Evolutionary conservation across 352 stramenopile genomes (phyloP), one percentile per base, ranked within the genome.

Genomic region (Peronospora tabacina): DNA sequence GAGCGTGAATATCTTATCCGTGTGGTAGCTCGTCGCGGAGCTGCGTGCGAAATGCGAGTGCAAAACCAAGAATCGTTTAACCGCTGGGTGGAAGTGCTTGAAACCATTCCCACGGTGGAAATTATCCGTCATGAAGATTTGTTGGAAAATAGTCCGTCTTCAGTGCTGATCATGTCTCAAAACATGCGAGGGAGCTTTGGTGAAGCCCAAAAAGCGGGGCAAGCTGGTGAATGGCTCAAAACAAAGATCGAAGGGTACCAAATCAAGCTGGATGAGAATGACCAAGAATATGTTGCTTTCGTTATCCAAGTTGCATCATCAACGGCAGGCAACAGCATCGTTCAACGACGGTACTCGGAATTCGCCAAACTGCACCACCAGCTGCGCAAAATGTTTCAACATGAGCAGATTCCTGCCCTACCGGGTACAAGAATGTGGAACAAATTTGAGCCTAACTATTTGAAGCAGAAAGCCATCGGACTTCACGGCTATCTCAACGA

Each of bases 231-330:
- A 64, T 90, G 77, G 62, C 49, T 90, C 11, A 63, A 84, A 52
- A 88, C 79, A 17, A 90, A 88, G 55, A 90, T 90, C 35, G 79
- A 90, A 62, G 71, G 72, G 5, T 75, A 82, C 53, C 59, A 82
- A 13, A 66, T 90, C 7, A 64, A 75, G 22, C 38, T 86, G 5
- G 79, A 90, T 44, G 79, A 86, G 9, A 87, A 82, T 34, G 75
- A 79, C 26, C 61, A 76, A 20, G 68, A 85, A 51, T 93, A 82
- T 49, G 77, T 80, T 24, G 74, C 74, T 22, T 93, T 84, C 38
- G 75, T 85, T 16, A 86, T 93, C 17, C 79, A 89, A 63, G 79
- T 93, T 44, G 75, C 68, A 33, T 85, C 76, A 2, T 86, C 79
- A 2, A 59, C 61, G 5, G 63, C 65, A 30, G 75, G 78, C n/a